Evolutionary conservation across 1,284 basidiomycete genomes (phyloP), one percentile per base, ranked within the genome.

Genomic region (Moesziomyces globuligerus): DNA sequence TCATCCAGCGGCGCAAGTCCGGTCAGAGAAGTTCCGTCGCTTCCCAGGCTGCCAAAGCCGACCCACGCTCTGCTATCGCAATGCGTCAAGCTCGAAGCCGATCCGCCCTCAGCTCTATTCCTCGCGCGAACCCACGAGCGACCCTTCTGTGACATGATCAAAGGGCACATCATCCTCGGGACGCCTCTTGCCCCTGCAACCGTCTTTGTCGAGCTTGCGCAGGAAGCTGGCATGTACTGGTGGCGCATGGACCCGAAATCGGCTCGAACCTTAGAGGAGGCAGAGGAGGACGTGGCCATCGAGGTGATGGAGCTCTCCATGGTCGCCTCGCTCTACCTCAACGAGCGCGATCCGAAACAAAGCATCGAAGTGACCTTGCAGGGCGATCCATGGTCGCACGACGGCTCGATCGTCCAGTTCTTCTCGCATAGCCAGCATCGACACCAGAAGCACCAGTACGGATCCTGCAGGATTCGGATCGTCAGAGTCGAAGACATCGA

Each of bases 141-240:
- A 13, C 68, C 72, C 8, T 67, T 64, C 50, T 44, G 61, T 39
- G 68, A 67, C 37, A 64, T 74, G 15, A 65, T 74, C 37, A 45
- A 42, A n/a, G 72, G 72, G 1, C 72, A 74, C 48, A 48, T 67
- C 39, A 68, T 74, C 39, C 58, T 62, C 4, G 68, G 64, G 18
- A 48, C 59, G 11, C 59, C 55, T 11, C 29, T 74, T 42, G 54
- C 64, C 2, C 64, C 68, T 0, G 72, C 72, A 3, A 71, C 67
- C 10, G 52, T 74, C 29, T 67, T 74, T 53, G 55, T 60, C 32
- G 72, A 74, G 53, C 57, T 74, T 0, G 72, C 72, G 4, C 59
- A 72, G 26, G 68, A 71, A 26, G 68, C 56, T 2, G 72, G 48
- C 8, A 56, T 57, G 53, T 71, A 65, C 48, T 70, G 67, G 67